A percentile compares a stretch with the other conserved stretches of the same genome.
phyloP scores from a whole-genome alignment of 257 asterid species.

The Solanum clarkiae region DNA sequence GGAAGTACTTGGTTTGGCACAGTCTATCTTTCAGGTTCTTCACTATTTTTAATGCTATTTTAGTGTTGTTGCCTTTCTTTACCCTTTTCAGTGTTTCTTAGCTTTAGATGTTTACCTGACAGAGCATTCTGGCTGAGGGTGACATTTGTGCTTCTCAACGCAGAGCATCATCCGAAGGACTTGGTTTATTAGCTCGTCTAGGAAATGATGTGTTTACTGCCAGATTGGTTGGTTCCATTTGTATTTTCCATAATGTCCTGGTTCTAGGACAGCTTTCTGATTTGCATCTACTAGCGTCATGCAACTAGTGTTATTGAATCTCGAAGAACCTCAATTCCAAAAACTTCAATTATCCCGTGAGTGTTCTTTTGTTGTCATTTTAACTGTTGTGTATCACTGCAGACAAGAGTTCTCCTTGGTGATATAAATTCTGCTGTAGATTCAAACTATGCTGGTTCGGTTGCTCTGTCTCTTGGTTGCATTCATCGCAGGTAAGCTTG shows the following conservation, averaged over 20 bases:
- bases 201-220: conserved; percentile 95
- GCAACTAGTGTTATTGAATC: neutral
- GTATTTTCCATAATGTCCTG: neutral
- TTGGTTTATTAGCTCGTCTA: conserved; percentile 91
- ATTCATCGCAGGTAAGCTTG: conserved; percentile 85
- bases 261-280: neutral
- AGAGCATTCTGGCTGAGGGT: conserved; percentile 89
- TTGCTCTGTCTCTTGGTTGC: conserved; percentile 92
- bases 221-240: conserved; percentile 63
- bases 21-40: conserved; percentile 85
- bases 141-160: conserved; percentile 95
- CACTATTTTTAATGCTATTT: neutral
- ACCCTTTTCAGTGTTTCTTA: neutral
- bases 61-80: neutral
- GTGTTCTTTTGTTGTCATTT: neutral
- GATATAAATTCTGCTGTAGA: conserved; percentile 52
- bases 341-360: neutral
- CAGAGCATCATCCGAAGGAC: conserved; percentile 96
- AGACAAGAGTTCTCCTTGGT: conserved; percentile 79
- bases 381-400: conserved; percentile 24
- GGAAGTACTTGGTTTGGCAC: conserved; percentile 74
- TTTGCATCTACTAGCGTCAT: neutral
- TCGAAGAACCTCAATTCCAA: neutral
- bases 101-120: conserved; percentile 22
- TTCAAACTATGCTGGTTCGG: conserved; percentile 69